These are phyloP conservation scores for Xylaria castorea DNA, from an alignment of 495 filamentous ascomycete species.

Conservation along the genomic window DNA sequence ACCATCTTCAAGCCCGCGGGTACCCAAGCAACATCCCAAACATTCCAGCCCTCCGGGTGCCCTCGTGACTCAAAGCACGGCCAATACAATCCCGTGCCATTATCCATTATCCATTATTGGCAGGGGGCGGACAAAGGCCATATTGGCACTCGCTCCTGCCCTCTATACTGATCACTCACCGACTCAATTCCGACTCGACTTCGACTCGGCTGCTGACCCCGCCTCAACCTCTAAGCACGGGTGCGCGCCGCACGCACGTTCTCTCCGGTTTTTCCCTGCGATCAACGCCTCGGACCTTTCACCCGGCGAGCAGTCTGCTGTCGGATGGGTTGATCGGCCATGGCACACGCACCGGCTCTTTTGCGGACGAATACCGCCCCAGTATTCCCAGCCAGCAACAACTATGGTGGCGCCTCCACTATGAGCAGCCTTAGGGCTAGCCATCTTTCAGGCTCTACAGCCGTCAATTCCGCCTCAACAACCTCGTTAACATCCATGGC, in stretches of 20 bases:
- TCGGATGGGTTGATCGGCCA: conserved; percentile 52
- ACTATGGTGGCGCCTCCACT: conserved; percentile 45
- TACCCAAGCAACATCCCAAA: conserved; percentile 15
- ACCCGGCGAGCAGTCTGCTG: conserved; percentile 16
- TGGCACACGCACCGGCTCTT: conserved; percentile 58
- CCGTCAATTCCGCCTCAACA: conserved; percentile 50
- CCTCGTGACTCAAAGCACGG: conserved; percentile 23
- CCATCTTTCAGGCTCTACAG: conserved; percentile 60
- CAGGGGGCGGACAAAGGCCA: conserved; percentile 20
- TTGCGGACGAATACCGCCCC: conserved; percentile 60
- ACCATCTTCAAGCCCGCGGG: background rate
- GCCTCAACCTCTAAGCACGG: background rate
- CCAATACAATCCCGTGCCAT: conserved; percentile 18
- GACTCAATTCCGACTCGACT: background rate
- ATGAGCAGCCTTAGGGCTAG: conserved; percentile 59
- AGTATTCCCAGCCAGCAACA: conserved; percentile 49
- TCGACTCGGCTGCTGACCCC: conserved; percentile 7
- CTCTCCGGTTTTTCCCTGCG: background rate
- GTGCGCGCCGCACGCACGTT: background rate
- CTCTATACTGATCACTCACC: background rate
- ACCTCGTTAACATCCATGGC: conserved; percentile 58
- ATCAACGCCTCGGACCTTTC: background rate
- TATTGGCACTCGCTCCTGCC: background rate
- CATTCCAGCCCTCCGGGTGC: conserved; percentile 24
- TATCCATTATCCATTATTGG: conserved; percentile 14